Conservation (phyloP, 352 stramenopile genomes). For the Globisporangium alternatum region DNA sequence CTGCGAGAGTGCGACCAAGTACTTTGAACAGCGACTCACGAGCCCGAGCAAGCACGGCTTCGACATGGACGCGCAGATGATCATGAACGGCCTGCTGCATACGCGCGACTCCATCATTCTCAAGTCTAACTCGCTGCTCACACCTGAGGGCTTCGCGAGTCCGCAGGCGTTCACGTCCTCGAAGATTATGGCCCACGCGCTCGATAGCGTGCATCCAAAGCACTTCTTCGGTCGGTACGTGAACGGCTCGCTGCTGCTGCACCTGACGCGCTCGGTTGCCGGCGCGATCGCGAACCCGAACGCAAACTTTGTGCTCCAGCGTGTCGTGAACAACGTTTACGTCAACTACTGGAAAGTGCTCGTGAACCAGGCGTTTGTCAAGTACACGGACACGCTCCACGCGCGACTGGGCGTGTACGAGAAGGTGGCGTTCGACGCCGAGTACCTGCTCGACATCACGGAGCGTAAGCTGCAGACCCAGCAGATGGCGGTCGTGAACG, state of each 20-base stretch:
- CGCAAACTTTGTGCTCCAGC: conserved; percentile 48
- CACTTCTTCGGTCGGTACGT: conserved; percentile 63
- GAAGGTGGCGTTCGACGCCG: conserved; percentile 43
- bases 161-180: conserved; percentile 47
- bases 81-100: conserved; percentile 37
- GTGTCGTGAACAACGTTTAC: conserved; percentile 57
- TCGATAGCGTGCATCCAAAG: conserved; percentile 47
- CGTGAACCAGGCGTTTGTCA: conserved; percentile 44
- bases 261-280: conserved; percentile 49
- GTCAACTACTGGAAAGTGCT: conserved; percentile 63
- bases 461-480: conserved; percentile 61
- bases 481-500: conserved; percentile 49
- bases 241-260: conserved; percentile 46
- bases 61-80: conserved; percentile 50
- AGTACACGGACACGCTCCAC: conserved; percentile 63
- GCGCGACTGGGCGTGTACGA: conserved; percentile 62
- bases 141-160: conserved; percentile 22
- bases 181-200: conserved; percentile 56
- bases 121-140: conserved; percentile 49
- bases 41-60: conserved; percentile 29
- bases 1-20: conserved; percentile 52
- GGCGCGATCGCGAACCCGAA: conserved; percentile 30
- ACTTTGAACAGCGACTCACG: conserved; percentile 66
- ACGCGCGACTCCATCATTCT: conserved; percentile 57
- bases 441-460: conserved; percentile 71